Percentiles rank a stretch among this genome's conserved stretches.
These are phyloP conservation scores for Colletotrichum sp. DNA, from an alignment of 2,329 filamentous ascomycete genomes.

Conservation along the genomic window DNA sequence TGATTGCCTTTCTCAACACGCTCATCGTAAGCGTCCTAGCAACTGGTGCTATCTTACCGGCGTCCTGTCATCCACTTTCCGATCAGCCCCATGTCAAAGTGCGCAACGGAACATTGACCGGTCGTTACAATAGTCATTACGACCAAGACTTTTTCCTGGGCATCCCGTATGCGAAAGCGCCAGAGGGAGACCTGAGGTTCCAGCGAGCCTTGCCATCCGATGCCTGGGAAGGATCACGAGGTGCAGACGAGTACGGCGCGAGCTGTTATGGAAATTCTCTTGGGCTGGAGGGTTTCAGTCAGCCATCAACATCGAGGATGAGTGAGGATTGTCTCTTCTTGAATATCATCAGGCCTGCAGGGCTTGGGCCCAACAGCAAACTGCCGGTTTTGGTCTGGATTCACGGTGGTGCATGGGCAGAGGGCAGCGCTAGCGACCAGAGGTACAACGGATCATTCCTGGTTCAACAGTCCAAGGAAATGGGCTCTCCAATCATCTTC, in stretches of 20 bases:
- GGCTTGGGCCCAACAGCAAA: neutral
- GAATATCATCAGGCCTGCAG: constrained; percentile 27
- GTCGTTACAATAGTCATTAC: neutral
- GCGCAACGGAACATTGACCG: neutral
- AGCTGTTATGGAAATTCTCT: constrained; percentile 45
- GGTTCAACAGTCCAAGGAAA: constrained; percentile 49
- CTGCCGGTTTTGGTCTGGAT: constrained; percentile 30
- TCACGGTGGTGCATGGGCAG: constrained; percentile 42
- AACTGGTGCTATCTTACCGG: neutral
- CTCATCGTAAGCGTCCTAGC: neutral
- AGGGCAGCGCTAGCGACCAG: constrained; percentile 46
- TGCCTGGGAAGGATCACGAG: constrained; percentile 41
- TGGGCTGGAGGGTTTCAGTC: neutral
- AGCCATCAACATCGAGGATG: neutral
- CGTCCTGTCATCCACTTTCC: neutral
- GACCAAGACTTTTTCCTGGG: constrained; percentile 46
- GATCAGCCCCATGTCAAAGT: neutral
- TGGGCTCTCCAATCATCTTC: constrained; percentile 50
- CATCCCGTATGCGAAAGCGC: constrained; percentile 51
- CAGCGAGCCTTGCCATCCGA: constrained; percentile 37
- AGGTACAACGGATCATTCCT: constrained; percentile 67
- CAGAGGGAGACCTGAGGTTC: neutral
- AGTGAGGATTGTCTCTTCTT: constrained; percentile 30
- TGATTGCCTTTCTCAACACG: neutral
- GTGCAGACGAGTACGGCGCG: constrained; percentile 47